phyloP scores from a whole-genome alignment of 495 filamentous ascomycete genomes.

The Penicillium maclennaniae region DNA sequence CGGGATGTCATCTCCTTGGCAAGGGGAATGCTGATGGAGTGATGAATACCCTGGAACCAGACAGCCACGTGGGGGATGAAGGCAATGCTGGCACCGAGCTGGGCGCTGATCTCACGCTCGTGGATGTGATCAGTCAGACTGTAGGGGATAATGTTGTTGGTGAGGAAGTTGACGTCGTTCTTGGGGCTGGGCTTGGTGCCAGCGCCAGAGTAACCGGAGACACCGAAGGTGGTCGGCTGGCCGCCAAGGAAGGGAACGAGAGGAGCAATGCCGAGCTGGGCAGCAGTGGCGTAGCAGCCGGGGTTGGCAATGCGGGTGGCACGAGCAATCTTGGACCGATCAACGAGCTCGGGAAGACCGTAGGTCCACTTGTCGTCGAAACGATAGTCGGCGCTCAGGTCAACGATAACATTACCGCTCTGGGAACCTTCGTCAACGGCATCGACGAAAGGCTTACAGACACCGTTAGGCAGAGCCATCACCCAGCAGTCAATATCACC shows the following conservation, averaged over 20 bases:
- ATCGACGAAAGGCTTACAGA: constrained; percentile 94
- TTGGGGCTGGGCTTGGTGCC: constrained; percentile 94
- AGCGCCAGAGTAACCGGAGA: constrained; percentile 93
- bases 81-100: constrained; percentile 72
- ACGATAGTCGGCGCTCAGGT: constrained; percentile 92
- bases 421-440: constrained; percentile 73
- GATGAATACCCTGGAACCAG: constrained; percentile 97
- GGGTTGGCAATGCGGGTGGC: constrained; percentile 91
- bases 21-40: constrained; percentile 86
- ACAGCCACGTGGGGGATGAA: constrained; percentile 94
- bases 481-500: constrained; percentile 98
- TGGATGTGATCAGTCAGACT: constrained; percentile 94
- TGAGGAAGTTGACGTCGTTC: constrained; percentile 88
- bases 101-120: constrained; percentile 81
- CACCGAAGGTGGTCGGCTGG: constrained; percentile 84
- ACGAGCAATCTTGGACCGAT: constrained; percentile 69
- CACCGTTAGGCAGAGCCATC: constrained; percentile 95
- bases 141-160: constrained; percentile 89
- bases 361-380: constrained; percentile 93
- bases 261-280: constrained; percentile 85
- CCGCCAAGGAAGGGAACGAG: constrained; percentile 74
- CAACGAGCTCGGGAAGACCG: constrained; percentile 85
- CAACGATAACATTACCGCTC: constrained; percentile 78
- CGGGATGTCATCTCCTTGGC: constrained; percentile 78
- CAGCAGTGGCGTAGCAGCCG: constrained; percentile 96